Evolutionary conservation across 1,284 basidiomycete species (phyloP).

Genomic region (Leccinum subrobustum): DNA sequence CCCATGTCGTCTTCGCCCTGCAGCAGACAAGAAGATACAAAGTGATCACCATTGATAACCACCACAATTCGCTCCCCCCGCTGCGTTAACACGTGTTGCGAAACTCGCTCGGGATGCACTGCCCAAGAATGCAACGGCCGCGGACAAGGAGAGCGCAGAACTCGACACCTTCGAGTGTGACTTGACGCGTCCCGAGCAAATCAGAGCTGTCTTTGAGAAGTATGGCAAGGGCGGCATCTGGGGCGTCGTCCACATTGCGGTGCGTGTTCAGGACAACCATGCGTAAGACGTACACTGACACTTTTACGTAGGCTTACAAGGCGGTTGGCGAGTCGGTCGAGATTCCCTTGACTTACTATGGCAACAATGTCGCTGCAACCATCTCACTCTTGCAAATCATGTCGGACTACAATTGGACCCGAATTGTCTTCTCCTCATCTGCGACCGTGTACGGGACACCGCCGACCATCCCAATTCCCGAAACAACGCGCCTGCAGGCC

Average conservation of each 20-base stretch:
- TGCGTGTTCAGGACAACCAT: constrained; percentile 39
- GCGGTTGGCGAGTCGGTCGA: constrained; percentile 98
- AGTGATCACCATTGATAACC: constrained; percentile 91
- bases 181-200: constrained; percentile 68
- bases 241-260: constrained; percentile 95
- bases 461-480: constrained; percentile 90
- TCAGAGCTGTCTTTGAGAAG: constrained; percentile 77
- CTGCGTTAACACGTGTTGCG: constrained; percentile 70
- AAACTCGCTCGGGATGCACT: constrained; percentile 76
- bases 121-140: constrained; percentile 59
- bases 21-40: constrained; percentile 88
- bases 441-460: constrained; percentile 99
- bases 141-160: constrained; percentile 64
- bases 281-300: not conserved
- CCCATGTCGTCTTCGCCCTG: constrained; percentile 86
- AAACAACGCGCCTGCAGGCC: constrained; percentile 85
- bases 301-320: constrained; percentile 78
- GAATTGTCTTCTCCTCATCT: constrained; percentile 96
- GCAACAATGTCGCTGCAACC: constrained; percentile 88
- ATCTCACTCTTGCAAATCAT: constrained; percentile 83
- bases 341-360: constrained; percentile 90
- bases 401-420: constrained; percentile 79
- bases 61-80: constrained; percentile 84
- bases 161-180: constrained; percentile 75
- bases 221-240: constrained; percentile 94